Conservation (phyloP, 225 moss, liverwort and hornwort genomes). For the Asterella californica region DNA sequence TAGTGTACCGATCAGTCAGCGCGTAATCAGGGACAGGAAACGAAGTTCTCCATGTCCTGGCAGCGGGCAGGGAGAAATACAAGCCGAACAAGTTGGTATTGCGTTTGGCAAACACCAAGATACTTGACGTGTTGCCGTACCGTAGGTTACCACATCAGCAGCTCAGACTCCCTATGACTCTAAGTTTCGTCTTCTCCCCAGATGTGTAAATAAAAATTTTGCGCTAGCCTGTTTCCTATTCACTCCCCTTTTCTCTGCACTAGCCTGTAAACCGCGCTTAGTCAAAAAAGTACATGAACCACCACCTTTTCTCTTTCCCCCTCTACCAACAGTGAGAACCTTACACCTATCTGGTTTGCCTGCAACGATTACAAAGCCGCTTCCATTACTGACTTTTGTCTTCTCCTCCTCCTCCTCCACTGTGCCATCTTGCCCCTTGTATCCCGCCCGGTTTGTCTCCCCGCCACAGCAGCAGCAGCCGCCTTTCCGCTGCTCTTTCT, state of each 20-base stretch:
- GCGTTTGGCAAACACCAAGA: conserved; percentile 4
- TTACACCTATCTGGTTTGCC: background rate
- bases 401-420: background rate
- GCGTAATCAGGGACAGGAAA: background rate
- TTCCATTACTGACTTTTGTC: background rate
- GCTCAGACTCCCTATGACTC: background rate
- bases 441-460: background rate
- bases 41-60: background rate
- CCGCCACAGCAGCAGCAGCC: background rate
- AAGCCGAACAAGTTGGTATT: background rate
- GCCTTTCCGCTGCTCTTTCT: background rate
- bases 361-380: background rate
- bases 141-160: background rate
- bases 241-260: background rate
- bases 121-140: background rate
- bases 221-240: background rate
- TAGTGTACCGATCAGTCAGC: conserved; percentile 8
- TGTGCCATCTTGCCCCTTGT: background rate
- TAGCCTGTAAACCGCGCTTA: background rate
- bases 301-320: background rate
- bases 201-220: background rate
- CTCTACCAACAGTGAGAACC: background rate
- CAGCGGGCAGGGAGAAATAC: conserved; percentile 1
- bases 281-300: background rate
- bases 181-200: background rate